These are phyloP conservation scores for Asterophora parasitica DNA, from an alignment of 768 basidiomycete genomes.

Conservation along the genomic window DNA sequence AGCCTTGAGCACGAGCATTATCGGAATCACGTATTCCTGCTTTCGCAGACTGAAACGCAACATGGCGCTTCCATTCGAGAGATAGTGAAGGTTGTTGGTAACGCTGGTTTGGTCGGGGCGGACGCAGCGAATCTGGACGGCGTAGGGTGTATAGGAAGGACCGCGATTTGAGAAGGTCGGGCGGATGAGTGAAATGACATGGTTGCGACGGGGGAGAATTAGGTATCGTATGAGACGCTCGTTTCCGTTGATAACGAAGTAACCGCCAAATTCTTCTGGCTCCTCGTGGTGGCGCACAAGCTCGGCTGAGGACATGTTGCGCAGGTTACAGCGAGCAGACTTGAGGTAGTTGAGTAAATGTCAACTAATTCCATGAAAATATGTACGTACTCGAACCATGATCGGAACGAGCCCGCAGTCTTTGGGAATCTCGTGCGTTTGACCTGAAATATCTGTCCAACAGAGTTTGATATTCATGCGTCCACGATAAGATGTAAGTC, in stretches of 20 bases:
- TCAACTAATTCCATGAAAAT: background rate
- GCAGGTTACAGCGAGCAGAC: constrained; percentile 93
- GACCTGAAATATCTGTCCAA: constrained; percentile 75
- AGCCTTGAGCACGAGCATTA: constrained; percentile 95
- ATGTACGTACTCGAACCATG: constrained; percentile 84
- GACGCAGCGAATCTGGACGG: constrained; percentile 93
- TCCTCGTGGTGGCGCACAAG: constrained; percentile 92
- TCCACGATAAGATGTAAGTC: constrained; percentile 87
- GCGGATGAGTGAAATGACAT: constrained; percentile 89
- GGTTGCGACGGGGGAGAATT: constrained; percentile 92
- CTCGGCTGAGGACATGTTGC: constrained; percentile 75
- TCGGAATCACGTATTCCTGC: constrained; percentile 96
- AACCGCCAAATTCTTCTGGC: constrained; percentile 97
- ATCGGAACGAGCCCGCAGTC: constrained; percentile 94
- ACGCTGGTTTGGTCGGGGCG: constrained; percentile 88
- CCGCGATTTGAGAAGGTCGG: constrained; percentile 91
- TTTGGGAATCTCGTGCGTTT: constrained; percentile 62
- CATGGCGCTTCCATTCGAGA: constrained; percentile 95
- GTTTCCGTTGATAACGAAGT: constrained; percentile 98
- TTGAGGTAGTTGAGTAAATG: constrained; percentile 23
- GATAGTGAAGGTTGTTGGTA: constrained; percentile 97
- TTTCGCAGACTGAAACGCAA: constrained; percentile 95
- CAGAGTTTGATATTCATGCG: constrained; percentile 83
- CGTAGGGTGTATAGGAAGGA: constrained; percentile 90
- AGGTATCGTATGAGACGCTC: constrained; percentile 98